These are phyloP conservation scores for Pythium pectinolyticum DNA, from an alignment of 352 stramenopile genomes.

Conservation along the genomic window DNA sequence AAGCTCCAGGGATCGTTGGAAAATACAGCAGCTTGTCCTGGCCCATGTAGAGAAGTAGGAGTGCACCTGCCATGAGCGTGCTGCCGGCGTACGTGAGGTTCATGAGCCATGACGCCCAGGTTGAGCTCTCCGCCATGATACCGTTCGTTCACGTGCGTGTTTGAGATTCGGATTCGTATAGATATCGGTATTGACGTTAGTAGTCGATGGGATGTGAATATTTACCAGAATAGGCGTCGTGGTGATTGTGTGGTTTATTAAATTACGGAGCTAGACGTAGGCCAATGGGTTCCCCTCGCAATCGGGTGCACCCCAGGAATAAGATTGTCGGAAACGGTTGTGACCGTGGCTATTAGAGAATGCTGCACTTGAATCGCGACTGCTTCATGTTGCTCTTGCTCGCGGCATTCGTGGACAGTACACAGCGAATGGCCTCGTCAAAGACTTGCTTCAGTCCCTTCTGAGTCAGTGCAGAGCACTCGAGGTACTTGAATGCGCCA, in stretches of 20 bases:
- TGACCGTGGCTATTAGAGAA: constrained; percentile 48
- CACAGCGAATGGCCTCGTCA: constrained; percentile 91
- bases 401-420: constrained; percentile 73
- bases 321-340: constrained; percentile 13
- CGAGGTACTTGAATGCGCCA: constrained; percentile 90
- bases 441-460: constrained; percentile 94
- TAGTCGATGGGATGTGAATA: neutral
- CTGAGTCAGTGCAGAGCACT: constrained; percentile 93
- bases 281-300: neutral
- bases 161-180: too few relatives aligned
- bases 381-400: constrained; percentile 25
- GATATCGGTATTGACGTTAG: neutral
- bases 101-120: constrained; percentile 60
- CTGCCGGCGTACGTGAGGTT: constrained; percentile 62
- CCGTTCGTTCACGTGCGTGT: too few relatives aligned
- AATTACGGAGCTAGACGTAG: constrained; percentile 32
- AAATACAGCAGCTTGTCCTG: constrained; percentile 87
- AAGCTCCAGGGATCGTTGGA: constrained; percentile 68
- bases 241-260: constrained; percentile 23
- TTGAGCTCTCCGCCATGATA: constrained; percentile 40
- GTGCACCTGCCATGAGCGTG: constrained; percentile 53
- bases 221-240: constrained; percentile 11
- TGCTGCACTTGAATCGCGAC: constrained; percentile 47
- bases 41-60: constrained; percentile 79
- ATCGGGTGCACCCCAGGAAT: constrained; percentile 1